A percentile compares a stretch with the other conserved stretches of the same genome.
Evolutionary conservation across 768 basidiomycete genomes (phyloP).

Genomic region (Lactarius sanguifluus): DNA sequence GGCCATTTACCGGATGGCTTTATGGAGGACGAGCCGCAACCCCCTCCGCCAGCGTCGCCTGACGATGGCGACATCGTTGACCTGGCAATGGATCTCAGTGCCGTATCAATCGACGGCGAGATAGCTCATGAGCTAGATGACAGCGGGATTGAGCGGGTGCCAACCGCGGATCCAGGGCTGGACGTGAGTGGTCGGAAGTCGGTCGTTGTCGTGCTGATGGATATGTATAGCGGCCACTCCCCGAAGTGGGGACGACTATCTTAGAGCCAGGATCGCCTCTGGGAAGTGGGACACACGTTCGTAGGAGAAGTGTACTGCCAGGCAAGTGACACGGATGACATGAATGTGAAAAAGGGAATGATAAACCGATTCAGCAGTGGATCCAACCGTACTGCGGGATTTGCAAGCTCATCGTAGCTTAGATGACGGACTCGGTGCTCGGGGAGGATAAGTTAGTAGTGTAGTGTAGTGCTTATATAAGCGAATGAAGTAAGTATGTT

Average conservation of each 20-base stretch:
- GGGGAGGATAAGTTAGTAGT: slow-evolving; percentile 19
- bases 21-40: slow-evolving; percentile 62
- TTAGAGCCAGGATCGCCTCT: slow-evolving; percentile 53
- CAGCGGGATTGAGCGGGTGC: slow-evolving; percentile 81
- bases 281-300: slow-evolving; percentile 70
- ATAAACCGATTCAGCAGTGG: slow-evolving; percentile 51
- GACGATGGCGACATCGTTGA: slow-evolving; percentile 89
- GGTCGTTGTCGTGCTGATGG: slow-evolving; percentile 25
- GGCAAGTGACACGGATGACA: slow-evolving; percentile 42
- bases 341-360: slow-evolving; percentile 19
- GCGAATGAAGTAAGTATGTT: slow-evolving; percentile 21
- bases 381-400: slow-evolving; percentile 85
- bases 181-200: slow-evolving; percentile 57
- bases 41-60: slow-evolving; percentile 74
- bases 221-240: slow-evolving; percentile 56
- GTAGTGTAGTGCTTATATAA: slow-evolving; percentile 25
- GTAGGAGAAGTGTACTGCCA: slow-evolving; percentile 93
- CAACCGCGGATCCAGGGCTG: slow-evolving; percentile 88
- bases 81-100: slow-evolving; percentile 85
- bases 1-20: slow-evolving; percentile 73
- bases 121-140: slow-evolving; percentile 69
- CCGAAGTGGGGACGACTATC: slow-evolving; percentile 61
- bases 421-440: slow-evolving; percentile 39
- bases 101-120: slow-evolving; percentile 73
- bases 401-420: slow-evolving; percentile 84